phyloP scores from a whole-genome alignment of 2,329 filamentous ascomycete genomes.

The Hymenoscyphus infarciens region DNA sequence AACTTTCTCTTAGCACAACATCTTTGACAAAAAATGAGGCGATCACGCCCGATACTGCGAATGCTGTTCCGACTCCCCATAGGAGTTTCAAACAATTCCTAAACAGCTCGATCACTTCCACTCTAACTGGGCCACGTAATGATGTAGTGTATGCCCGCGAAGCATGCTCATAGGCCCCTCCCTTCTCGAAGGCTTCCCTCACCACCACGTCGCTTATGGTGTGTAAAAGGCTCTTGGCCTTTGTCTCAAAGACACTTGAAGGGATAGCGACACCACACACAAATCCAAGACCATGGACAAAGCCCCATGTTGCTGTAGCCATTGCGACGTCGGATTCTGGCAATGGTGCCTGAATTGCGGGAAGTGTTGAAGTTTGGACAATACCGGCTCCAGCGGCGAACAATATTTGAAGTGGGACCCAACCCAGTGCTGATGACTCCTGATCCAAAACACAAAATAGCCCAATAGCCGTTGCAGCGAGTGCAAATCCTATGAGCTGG shows the following conservation, averaged over 20 bases:
- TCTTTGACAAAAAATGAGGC: constrained; percentile 13
- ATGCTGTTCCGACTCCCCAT: constrained; percentile 15
- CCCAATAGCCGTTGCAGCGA: constrained; percentile 14
- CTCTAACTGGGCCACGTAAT: neutral
- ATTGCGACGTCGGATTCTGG: constrained; percentile 35
- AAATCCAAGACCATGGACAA: constrained; percentile 45
- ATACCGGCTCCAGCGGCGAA: constrained; percentile 42
- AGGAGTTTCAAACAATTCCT: constrained; percentile 1
- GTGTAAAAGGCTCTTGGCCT: neutral
- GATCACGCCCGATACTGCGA: constrained; percentile 13
- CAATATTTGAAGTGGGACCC: constrained; percentile 44
- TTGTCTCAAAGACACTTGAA: constrained; percentile 12
- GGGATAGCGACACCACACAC: constrained; percentile 44
- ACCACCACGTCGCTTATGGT: constrained; percentile 4
- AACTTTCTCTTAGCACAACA: constrained; percentile 10
- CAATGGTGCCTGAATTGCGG: constrained; percentile 42
- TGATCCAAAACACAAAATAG: constrained; percentile 17
- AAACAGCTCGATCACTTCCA: constrained; percentile 4
- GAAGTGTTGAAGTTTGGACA: constrained; percentile 40
- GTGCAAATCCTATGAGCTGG: constrained; percentile 10
- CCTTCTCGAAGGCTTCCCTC: neutral
- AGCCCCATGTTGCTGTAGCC: constrained; percentile 30
- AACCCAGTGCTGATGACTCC: constrained; percentile 37
- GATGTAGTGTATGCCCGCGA: neutral
- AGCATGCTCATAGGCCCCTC: constrained; percentile 7